Evolutionary conservation across 257 asterid species (phyloP), one percentile per base, ranked within the genome.

Genomic region (Capsicum rhomboideum): DNA sequence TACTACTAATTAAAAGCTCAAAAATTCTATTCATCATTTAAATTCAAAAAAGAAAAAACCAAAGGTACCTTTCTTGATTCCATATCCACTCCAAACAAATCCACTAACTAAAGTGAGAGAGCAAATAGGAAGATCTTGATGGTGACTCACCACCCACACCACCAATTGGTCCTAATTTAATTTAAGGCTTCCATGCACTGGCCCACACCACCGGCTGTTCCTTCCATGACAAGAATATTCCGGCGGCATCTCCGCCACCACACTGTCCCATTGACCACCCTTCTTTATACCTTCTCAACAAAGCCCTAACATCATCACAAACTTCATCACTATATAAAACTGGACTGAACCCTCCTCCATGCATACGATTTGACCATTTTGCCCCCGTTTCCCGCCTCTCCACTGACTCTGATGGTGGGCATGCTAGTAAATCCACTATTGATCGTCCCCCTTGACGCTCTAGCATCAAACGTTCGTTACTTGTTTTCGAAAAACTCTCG

Each of bases 171-270:
- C 68, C 77, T 68, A 58, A 28, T 8, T 50, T 89, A 92, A 21
- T 8, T 64, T 89, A 93, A 18, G 97, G 95, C 92, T 85, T 92
- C 99, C 99, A 97, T 88, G 99, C 98, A 88, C 98, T 95, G 54
- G 98, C 99, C 99, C 99, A 97, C 83, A 97, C 98, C 90, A 94
- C 99, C 87, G 97, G 93, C 91, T 93, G 95, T 74, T 95, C 99
- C 90, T 92, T 97, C 99, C 98, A 97, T 0, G 91, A 88, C 79
- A 97, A 92, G 98, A 97, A 97, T 89, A 97, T 93, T 86, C 99
- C 99, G 94, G 97, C 88, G 44, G 95, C 84, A 85, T 54, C 74
- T 46, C 88, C 90, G 4, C 87, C 29, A 80, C 87, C 29, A 80
- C 94, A 87, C 67, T 86, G 93, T 46, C 84, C 87, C 99, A 95